These are phyloP conservation scores for Boletus coccyginus DNA, from an alignment of 768 basidiomycete species.

Conservation along the genomic window DNA sequence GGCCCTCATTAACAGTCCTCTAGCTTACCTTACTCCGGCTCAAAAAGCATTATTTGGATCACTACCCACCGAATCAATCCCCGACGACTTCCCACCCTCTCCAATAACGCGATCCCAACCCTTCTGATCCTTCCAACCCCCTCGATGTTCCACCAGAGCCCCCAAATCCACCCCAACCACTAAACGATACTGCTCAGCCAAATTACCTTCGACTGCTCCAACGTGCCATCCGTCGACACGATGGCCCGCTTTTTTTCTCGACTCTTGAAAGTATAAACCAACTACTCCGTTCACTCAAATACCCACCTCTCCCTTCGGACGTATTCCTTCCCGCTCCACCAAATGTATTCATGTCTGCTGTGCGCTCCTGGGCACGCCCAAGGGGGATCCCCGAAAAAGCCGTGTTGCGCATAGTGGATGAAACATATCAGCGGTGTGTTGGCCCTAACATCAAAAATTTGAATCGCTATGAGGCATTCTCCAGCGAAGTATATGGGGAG, in stretches of 20 bases:
- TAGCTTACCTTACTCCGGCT: slow-evolving; percentile 65
- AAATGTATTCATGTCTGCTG: slow-evolving; percentile 48
- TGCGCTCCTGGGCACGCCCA: slow-evolving; percentile 42
- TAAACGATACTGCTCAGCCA: slow-evolving; percentile 10
- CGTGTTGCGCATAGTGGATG: slow-evolving; percentile 75
- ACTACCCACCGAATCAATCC: slow-evolving; percentile 44
- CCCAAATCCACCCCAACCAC: slow-evolving; percentile 20
- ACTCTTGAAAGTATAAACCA: slow-evolving; percentile 62
- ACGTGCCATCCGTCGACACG: slow-evolving; percentile 62
- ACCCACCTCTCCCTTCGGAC: slow-evolving; percentile 55
- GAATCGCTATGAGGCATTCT: slow-evolving; percentile 78
- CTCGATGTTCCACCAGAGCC: slow-evolving; percentile 28
- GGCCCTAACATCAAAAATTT: slow-evolving; percentile 85
- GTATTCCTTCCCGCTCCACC: slow-evolving; percentile 41
- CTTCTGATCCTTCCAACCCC: slow-evolving; percentile 32
- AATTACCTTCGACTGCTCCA: slow-evolving; percentile 60
- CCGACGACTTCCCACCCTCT: slow-evolving; percentile 27
- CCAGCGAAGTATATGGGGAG: slow-evolving; percentile 87
- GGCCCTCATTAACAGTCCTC: slow-evolving; percentile 7
- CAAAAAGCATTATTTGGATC: slow-evolving; percentile 69
- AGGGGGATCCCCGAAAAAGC: slow-evolving; percentile 62
- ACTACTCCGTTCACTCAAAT: slow-evolving; percentile 62
- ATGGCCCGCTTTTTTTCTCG: slow-evolving; percentile 70
- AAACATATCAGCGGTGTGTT: slow-evolving; percentile 91
- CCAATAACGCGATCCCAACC: slow-evolving; percentile 32